These are phyloP conservation scores for Dryadomyces quercus-mongolicae DNA, from an alignment of 2,329 filamentous ascomycete species.

Conservation along the genomic window DNA sequence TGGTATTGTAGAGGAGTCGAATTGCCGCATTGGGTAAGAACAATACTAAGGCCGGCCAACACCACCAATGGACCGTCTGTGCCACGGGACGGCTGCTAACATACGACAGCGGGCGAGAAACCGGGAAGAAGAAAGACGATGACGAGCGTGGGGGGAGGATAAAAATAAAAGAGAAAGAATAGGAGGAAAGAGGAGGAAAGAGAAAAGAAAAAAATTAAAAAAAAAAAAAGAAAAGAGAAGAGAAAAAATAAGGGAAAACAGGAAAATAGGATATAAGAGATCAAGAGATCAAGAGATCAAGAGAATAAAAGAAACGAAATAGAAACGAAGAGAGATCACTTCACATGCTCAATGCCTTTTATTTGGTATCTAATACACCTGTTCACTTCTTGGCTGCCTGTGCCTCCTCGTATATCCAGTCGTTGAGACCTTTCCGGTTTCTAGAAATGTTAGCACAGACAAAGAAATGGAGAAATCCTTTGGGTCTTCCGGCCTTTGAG, in stretches of 20 bases:
- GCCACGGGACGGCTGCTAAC: background rate
- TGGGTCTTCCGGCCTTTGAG: no score
- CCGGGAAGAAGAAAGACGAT: background rate
- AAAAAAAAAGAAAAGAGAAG: background rate
- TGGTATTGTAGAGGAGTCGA: background rate
- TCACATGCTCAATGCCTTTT: no score
- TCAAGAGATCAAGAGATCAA: no score
- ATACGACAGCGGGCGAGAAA: background rate
- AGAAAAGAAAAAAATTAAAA: background rate
- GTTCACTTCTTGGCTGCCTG: slow-evolving; percentile 34
- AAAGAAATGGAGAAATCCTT: background rate
- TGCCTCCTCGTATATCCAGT: slow-evolving; percentile 88
- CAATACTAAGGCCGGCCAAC: background rate
- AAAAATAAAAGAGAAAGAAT: background rate
- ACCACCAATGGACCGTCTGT: background rate
- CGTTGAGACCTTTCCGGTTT: slow-evolving; percentile 83
- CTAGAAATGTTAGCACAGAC: slow-evolving; percentile 50
- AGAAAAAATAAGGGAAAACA: background rate
- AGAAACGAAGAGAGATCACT: no score
- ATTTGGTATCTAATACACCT: background rate
- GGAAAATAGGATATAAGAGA: no score
- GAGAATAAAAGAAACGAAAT: no score
- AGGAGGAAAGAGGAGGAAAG: background rate
- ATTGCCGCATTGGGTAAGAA: background rate
- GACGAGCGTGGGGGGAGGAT: background rate